Evolutionary conservation across 2,329 filamentous ascomycete species (phyloP).

Genomic region (Ophiocordyceps camponoti-rufipedis): DNA sequence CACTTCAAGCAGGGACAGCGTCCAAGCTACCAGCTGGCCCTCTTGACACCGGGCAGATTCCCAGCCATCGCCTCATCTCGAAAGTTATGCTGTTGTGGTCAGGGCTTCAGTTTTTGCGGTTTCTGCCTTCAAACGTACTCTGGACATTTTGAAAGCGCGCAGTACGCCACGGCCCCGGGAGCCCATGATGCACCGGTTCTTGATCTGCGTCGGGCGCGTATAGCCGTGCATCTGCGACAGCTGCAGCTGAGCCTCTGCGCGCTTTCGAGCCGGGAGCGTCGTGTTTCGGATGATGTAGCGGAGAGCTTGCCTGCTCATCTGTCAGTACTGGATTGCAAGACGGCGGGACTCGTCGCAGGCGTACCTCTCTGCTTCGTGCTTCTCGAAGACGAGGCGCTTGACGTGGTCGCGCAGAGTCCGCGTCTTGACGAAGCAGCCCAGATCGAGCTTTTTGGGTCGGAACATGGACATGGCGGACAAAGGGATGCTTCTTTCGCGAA

Average conservation of each 20-base stretch:
- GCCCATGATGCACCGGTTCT: constrained; percentile 80
- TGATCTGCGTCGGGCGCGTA: constrained; percentile 82
- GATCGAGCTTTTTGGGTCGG: constrained; percentile 73
- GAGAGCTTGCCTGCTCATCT: constrained; percentile 58
- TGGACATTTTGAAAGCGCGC: constrained; percentile 76
- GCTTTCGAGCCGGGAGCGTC: constrained; percentile 59
- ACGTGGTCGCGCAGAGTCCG: constrained; percentile 85
- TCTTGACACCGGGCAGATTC: constrained; percentile 78
- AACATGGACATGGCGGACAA: constrained; percentile 63
- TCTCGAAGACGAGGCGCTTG: constrained; percentile 82
- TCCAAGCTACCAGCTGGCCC: constrained; percentile 73
- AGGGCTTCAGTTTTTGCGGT: constrained; percentile 4
- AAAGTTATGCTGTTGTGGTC: constrained; percentile 64
- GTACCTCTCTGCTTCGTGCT: constrained; percentile 77
- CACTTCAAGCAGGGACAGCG: background rate
- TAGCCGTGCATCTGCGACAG: constrained; percentile 92
- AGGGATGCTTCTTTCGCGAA: background rate
- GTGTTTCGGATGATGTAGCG: constrained; percentile 91
- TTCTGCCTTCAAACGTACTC: constrained; percentile 39
- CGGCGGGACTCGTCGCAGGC: constrained; percentile 3
- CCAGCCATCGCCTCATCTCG: constrained; percentile 74
- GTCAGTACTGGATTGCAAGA: constrained; percentile 2
- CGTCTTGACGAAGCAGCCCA: constrained; percentile 75
- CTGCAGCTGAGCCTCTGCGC: constrained; percentile 85
- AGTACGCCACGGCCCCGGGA: constrained; percentile 86